These are phyloP conservation scores for Fusarium sp. DNA, from an alignment of 2,329 filamentous ascomycete species.

Conservation along the genomic window DNA sequence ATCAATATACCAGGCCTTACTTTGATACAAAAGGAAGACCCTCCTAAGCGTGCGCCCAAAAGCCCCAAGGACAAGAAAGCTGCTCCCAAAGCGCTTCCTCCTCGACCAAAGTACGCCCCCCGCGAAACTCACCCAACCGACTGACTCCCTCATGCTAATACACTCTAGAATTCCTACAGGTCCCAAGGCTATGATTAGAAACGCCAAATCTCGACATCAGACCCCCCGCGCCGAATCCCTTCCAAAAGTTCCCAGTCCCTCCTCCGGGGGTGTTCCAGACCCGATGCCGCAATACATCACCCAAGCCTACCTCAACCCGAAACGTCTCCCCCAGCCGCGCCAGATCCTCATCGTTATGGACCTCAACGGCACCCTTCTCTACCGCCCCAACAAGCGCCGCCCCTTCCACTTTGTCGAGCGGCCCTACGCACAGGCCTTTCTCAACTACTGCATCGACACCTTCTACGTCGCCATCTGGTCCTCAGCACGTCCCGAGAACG, in stretches of 20 bases:
- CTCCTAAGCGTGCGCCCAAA: conserved; percentile 6
- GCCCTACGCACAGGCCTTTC: conserved; percentile 73
- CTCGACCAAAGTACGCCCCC: conserved; percentile 7
- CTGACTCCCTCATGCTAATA: background rate
- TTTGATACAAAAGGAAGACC: conserved; percentile 6
- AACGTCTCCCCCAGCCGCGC: conserved; percentile 57
- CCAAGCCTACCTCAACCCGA: conserved; percentile 58
- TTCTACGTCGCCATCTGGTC: conserved; percentile 93
- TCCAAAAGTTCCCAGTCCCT: conserved; percentile 45
- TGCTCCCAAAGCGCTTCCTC: background rate
- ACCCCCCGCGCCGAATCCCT: conserved; percentile 11
- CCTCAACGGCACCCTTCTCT: conserved; percentile 89
- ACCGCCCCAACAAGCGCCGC: conserved; percentile 65
- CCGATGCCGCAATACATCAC: conserved; percentile 69
- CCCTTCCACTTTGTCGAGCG: conserved; percentile 69
- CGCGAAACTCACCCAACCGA: background rate
- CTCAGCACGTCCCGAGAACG: conserved; percentile 79
- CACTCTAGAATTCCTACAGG: conserved; percentile 13
- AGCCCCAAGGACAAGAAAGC: background rate
- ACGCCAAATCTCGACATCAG: background rate
- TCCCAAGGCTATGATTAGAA: conserved; percentile 3
- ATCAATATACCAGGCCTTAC: conserved; percentile 36
- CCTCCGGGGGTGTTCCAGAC: conserved; percentile 67
- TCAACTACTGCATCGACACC: conserved; percentile 75
- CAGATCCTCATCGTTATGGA: conserved; percentile 86